Evolutionary conservation across 1,284 basidiomycete species (phyloP).

Genomic region (Boletus albobrunnescens): DNA sequence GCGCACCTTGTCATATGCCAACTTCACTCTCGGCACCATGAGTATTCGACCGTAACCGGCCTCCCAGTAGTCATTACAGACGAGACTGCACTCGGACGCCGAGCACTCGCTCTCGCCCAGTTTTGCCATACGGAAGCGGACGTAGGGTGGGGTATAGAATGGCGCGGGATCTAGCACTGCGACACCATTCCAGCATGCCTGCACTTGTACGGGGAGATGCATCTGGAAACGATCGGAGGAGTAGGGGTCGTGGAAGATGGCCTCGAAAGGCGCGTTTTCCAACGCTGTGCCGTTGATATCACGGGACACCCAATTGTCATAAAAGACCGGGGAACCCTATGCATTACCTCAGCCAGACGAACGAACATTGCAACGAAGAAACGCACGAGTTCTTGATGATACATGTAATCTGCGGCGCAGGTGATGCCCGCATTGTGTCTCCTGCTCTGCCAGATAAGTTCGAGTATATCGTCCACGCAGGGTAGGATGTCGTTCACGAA

Average conservation of each 20-base stretch:
- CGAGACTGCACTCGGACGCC: slow-evolving; percentile 88
- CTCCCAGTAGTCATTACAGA: slow-evolving; percentile 94
- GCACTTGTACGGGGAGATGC: slow-evolving; percentile 90
- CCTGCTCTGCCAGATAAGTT: slow-evolving; percentile 91
- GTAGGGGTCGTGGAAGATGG: slow-evolving; percentile 79
- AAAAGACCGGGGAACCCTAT: slow-evolving; percentile 77
- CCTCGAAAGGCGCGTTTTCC: slow-evolving; percentile 93
- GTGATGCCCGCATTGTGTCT: slow-evolving; percentile 93
- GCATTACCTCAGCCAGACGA: slow-evolving; percentile 1
- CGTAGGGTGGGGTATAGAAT: slow-evolving; percentile 84
- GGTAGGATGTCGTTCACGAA: slow-evolving; percentile 99
- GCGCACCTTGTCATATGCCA: slow-evolving; percentile 86
- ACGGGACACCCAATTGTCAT: slow-evolving; percentile 96
- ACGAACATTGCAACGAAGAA: background rate
- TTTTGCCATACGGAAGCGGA: slow-evolving; percentile 89
- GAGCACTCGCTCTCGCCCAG: slow-evolving; percentile 84
- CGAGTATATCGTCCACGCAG: slow-evolving; percentile 91
- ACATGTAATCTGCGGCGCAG: slow-evolving; percentile 97
- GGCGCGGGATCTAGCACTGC: slow-evolving; percentile 90
- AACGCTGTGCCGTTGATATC: slow-evolving; percentile 96
- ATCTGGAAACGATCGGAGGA: slow-evolving; percentile 79
- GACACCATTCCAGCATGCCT: slow-evolving; percentile 96
- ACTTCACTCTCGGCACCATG: slow-evolving; percentile 93
- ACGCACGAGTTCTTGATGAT: slow-evolving; percentile 85
- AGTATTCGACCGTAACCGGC: slow-evolving; percentile 90